phyloP scores from a whole-genome alignment of 805 yeast species.

The Vanderwaltozyma tropicalis region DNA sequence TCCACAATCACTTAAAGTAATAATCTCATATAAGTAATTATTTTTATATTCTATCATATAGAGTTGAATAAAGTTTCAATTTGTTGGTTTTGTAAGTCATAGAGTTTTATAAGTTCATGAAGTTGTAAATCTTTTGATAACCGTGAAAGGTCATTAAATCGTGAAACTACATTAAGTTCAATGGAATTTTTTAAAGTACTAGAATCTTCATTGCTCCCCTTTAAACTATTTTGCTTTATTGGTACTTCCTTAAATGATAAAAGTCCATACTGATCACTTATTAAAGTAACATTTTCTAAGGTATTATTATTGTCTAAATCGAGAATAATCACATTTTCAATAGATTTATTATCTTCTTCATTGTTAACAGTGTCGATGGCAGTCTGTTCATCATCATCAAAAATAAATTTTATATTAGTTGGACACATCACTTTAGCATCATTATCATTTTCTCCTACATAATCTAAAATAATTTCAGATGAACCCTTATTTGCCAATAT shows the following conservation, averaged over 20 bases:
- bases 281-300: slow-evolving; percentile 15
- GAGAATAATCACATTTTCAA: slow-evolving; percentile 22
- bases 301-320: slow-evolving; percentile 13
- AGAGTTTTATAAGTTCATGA: slow-evolving; percentile 16
- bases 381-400: slow-evolving; percentile 22
- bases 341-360: slow-evolving; percentile 6
- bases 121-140: slow-evolving; percentile 10
- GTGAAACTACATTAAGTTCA: slow-evolving; percentile 21
- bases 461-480: background rate
- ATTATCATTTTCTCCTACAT: slow-evolving; percentile 5
- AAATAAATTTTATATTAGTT: slow-evolving; percentile 23
- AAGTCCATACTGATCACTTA: slow-evolving; percentile 22
- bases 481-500: background rate
- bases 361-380: slow-evolving; percentile 3
- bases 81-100: slow-evolving; percentile 22
- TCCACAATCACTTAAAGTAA: slow-evolving; percentile 32
- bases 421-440: slow-evolving; percentile 12
- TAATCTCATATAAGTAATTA: background rate
- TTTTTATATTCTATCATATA: background rate
- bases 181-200: slow-evolving; percentile 2
- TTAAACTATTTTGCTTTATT: background rate
- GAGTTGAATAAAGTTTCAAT: slow-evolving; percentile 6
- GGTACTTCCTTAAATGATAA: slow-evolving; percentile 10
- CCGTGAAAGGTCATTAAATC: slow-evolving; percentile 13
- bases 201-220: background rate